Conservation (phyloP, 2,329 filamentous ascomycete species). For the Whalleya microplaca region DNA sequence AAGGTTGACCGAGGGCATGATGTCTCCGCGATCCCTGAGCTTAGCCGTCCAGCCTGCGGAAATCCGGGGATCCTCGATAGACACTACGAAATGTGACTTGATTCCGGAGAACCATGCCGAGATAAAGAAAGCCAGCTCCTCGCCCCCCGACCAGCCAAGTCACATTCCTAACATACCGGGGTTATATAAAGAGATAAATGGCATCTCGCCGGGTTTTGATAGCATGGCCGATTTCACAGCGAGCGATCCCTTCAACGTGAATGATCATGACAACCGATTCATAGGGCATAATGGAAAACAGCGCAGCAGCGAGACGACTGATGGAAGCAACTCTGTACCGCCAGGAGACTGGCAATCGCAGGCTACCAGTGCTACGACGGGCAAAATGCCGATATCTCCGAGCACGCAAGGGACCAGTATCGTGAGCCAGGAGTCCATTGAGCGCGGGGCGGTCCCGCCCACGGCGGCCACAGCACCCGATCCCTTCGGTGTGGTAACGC, state of each 20-base stretch:
- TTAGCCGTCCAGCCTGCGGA: constrained; percentile 38
- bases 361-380: constrained; percentile 64
- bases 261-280: constrained; percentile 41
- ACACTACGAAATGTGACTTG: constrained; percentile 21
- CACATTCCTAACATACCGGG: constrained; percentile 39
- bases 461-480: constrained; percentile 45
- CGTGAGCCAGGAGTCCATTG: constrained; percentile 61
- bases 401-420: constrained; percentile 70
- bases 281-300: constrained; percentile 49
- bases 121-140: constrained; percentile 31
- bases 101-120: constrained; percentile 31
- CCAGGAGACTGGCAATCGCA: constrained; percentile 66
- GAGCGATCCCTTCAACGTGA: constrained; percentile 52
- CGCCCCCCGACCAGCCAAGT: constrained; percentile 30
- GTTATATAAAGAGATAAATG: constrained; percentile 49
- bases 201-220: constrained; percentile 49
- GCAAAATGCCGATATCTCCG: constrained; percentile 66
- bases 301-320: constrained; percentile 64
- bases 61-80: constrained; percentile 22
- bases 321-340: constrained; percentile 59
- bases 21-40: constrained; percentile 51
- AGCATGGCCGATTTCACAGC: constrained; percentile 51
- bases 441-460: constrained; percentile 49
- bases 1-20: constrained; percentile 45
- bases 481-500: constrained; percentile 36